Base-by-base conservation (phyloP, 2,329 filamentous ascomycete genomes). In the Exophiala sideris region DNA sequence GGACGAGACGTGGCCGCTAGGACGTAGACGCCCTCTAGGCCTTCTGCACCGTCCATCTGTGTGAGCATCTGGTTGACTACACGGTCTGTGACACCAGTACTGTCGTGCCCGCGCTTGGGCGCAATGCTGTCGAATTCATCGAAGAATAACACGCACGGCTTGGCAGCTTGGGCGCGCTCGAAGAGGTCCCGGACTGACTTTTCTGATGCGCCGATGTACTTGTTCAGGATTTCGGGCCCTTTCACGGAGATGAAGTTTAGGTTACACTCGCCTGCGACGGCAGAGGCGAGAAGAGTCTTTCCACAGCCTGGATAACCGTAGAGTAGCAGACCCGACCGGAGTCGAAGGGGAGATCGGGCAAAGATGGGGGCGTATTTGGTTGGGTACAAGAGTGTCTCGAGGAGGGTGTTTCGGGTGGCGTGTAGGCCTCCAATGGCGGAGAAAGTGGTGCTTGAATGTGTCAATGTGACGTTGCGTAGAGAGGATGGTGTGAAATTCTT, bases 191-290 rank as follows among this genome's bases (percentile, higher is more conserved):
- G 85, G 5, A 99, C 91, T 57, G 86, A 91, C 78, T 99, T 99
- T 67, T 99, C 94, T 24, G 89, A 95, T 0, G 94, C 94, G 67
- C 94, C 94, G 55, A 99, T 99, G 70, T 99, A 99, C 73, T 99
- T 99, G 78, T 99, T 99, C 50, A 99, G 75, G 55, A 99, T 97
- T 71, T 99, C 95, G 0, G 94, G 94, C 0, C 94, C 94, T 74
- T 99, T 99, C 66, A 99, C 94, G 38, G 87, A 91, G 71, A 99
- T 99, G 72, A 99, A 99, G 71, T 99, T 99, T 57, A 99, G 84
- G 0, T 92, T 92, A 66, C 92, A 97, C 74, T 99, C 94, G 52
- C 92, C 92, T 10, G 95, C 94, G n/a, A 99, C 92, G 0, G 94
- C 94, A 54, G 89, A 95, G 16, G 95, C 94, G 8, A 99, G 83